Base-by-base conservation (phyloP, 305 asterid genomes). In the Rubia peregrina region DNA sequence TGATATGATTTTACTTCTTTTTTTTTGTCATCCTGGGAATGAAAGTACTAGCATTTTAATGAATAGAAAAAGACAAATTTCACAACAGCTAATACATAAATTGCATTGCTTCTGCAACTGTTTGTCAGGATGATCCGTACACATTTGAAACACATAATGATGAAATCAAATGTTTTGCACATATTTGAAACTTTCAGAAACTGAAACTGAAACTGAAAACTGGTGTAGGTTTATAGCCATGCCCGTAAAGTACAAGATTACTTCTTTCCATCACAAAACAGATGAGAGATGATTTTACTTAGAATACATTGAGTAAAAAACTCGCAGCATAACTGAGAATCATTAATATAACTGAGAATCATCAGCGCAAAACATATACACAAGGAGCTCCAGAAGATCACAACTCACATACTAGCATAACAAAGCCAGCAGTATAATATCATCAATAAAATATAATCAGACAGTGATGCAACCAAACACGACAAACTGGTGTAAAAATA, bases 181-280 rank as follows among this genome's bases (percentile, higher is more conserved):
- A 46, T 17, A 19, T 67, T 67, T 67, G 63, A 60, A 67, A 12
- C 21, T 33, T 22, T 21, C 13, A 12, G n/a, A n/a, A n/a, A n/a
- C n/a, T n/a, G 46, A 38, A 59, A 36, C 6, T 9, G 9, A 43
- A 2, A 30, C 11, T 44, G 17, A 21, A 36, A 5, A 59, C 51
- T 61, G 38, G 26, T 57, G 65, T 41, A n/a, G 7, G 12, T 17
- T 38, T 7, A 13, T 12, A n/a, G 21, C 57, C 40, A 30, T 55
- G 22, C 53, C 46, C 65, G 19, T 51, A 26, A 36, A 2, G 24
- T 3, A 24, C 21, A 40, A 61, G 36, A 46, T 38, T 53, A 78
- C 60, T 85, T 82, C 63, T 75, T 79, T 76, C 84, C 87, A 55
- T 75, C 85, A 40, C 94, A 86, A 73, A 90, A 90, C 13, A 46